Percentiles rank a stretch among this genome's conserved stretches.
Conservation (phyloP, 2,329 filamentous ascomycete species). For the Paracorniculantispora psalliotae region DNA sequence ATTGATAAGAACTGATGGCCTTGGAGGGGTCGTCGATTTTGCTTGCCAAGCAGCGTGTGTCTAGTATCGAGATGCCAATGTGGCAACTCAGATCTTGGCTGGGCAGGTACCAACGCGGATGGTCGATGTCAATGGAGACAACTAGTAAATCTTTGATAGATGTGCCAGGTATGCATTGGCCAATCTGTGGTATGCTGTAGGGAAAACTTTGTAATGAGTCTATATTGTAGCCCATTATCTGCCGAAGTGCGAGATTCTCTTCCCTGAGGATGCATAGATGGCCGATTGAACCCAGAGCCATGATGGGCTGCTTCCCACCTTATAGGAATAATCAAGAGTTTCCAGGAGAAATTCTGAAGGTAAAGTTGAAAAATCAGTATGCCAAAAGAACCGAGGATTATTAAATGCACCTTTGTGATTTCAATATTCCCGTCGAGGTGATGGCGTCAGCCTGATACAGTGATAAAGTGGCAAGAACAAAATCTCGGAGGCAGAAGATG, state of each 20-base stretch:
- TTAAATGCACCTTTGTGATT: no score
- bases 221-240: slow-evolving; percentile 17
- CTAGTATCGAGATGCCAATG: slow-evolving; percentile 18
- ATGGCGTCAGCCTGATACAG: no score
- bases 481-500: no score
- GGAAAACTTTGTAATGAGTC: neutral
- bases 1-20: slow-evolving; percentile 17
- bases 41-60: slow-evolving; percentile 13
- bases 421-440: no score
- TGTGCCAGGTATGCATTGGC: slow-evolving; percentile 9
- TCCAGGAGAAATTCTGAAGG: no score
- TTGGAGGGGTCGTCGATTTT: neutral
- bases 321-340: no score
- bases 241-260: slow-evolving; percentile 18
- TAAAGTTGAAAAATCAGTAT: no score
- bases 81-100: slow-evolving; percentile 15
- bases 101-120: slow-evolving; percentile 14
- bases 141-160: slow-evolving; percentile 16
- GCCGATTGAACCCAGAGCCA: slow-evolving; percentile 23
- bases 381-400: no score
- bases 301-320: no score
- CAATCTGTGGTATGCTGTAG: neutral
- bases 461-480: no score
- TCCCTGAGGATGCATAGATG: slow-evolving; percentile 20
- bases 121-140: slow-evolving; percentile 17